Percentiles rank a stretch among this genome's conserved stretches.
phyloP scores from a whole-genome alignment of 352 stramenopile genomes.

The Paralagenidium karlingii region DNA sequence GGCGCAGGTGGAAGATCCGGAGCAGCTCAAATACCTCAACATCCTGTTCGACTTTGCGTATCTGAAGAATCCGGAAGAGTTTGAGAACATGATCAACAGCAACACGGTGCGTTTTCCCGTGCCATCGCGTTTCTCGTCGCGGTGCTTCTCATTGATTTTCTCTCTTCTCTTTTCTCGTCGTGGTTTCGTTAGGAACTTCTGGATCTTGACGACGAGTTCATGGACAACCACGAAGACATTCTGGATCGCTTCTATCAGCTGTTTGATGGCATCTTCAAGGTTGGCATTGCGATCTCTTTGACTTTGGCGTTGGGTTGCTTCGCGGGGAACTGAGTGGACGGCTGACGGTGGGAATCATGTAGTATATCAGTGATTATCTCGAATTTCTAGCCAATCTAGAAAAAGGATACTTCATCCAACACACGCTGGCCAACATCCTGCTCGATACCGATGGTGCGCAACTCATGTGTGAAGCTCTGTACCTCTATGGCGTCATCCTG shows the following conservation, averaged over 20 bases:
- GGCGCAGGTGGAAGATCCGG: conserved; percentile 77
- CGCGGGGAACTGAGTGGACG: not conserved
- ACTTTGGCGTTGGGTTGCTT: not conserved
- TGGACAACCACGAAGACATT: conserved; percentile 78
- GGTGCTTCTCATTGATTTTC: not conserved
- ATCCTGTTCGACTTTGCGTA: conserved; percentile 95
- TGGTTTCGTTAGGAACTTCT: conserved; percentile 38
- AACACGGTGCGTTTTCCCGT: conserved; percentile 61
- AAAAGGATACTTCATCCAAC: conserved; percentile 92
- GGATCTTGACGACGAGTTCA: conserved; percentile 87
- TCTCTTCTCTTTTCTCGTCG: not conserved
- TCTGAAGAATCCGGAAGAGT: conserved; percentile 90
- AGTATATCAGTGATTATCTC: conserved; percentile 89
- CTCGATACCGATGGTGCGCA: conserved; percentile 89
- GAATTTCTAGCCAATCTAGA: conserved; percentile 88
- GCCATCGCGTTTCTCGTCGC: not conserved
- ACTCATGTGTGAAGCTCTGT: conserved; percentile 90
- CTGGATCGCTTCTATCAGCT: conserved; percentile 84
- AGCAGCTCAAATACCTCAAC: conserved; percentile 84
- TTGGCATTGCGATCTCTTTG: conserved; percentile 3
- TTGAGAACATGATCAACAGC: conserved; percentile 88
- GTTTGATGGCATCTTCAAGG: conserved; percentile 83
- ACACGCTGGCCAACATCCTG: conserved; percentile 90
- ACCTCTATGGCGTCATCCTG: conserved; percentile 92
- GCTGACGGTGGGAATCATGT: too few species aligned